These are phyloP conservation scores for Phialocephala subalpina DNA, from an alignment of 2,329 filamentous ascomycete genomes.

Conservation along the genomic window DNA sequence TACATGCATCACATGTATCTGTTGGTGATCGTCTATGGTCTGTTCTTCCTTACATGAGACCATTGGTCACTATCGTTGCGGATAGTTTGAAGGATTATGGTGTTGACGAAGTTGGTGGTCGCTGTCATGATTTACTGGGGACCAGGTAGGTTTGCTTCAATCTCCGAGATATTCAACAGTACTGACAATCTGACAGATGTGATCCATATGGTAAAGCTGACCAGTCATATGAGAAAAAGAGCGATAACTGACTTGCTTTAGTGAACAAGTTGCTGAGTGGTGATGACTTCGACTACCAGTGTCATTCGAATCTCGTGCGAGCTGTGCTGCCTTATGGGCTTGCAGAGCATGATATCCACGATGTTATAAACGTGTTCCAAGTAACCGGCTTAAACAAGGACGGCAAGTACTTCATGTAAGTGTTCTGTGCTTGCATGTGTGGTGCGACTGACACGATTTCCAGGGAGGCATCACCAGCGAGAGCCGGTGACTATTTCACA, in stretches of 20 bases:
- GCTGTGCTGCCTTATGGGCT: slow-evolving; percentile 75
- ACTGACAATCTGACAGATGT: slow-evolving; percentile 58
- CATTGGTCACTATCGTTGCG: slow-evolving; percentile 72
- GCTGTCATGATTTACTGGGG: slow-evolving; percentile 81
- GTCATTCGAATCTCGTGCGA: slow-evolving; percentile 81
- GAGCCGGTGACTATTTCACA: slow-evolving; percentile 61
- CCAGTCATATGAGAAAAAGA: neutral
- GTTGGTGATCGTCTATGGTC: slow-evolving; percentile 81
- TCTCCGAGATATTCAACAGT: neutral
- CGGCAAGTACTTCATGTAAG: slow-evolving; percentile 77
- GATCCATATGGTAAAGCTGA: slow-evolving; percentile 71
- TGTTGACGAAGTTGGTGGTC: slow-evolving; percentile 67
- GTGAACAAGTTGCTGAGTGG: slow-evolving; percentile 77
- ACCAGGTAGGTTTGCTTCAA: slow-evolving; percentile 53
- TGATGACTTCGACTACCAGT: slow-evolving; percentile 81
- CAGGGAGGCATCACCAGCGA: slow-evolving; percentile 54
- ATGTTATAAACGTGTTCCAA: slow-evolving; percentile 88
- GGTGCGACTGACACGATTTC: neutral
- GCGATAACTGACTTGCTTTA: slow-evolving; percentile 28
- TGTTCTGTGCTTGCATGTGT: neutral
- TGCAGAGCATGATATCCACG: slow-evolving; percentile 78
- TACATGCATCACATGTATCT: slow-evolving; percentile 78
- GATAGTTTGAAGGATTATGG: slow-evolving; percentile 73
- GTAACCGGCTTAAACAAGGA: slow-evolving; percentile 78
- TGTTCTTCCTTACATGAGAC: slow-evolving; percentile 78